These are phyloP conservation scores for Trypanosoma boissoni DNA, from an alignment of 208 protist genomes.

Conservation along the genomic window DNA sequence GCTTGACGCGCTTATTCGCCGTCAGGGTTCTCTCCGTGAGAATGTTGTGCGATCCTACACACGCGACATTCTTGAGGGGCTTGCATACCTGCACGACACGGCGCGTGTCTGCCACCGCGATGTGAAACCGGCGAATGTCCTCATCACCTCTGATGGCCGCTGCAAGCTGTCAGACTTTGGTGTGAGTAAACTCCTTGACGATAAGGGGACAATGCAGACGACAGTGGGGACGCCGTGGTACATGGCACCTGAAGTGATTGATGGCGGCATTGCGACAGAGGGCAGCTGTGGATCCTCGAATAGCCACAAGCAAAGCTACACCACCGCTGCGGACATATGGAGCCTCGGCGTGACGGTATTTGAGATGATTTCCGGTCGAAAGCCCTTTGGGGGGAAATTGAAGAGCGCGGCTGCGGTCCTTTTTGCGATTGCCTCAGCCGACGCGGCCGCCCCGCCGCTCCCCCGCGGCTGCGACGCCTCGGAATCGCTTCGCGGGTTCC, in stretches of 20 bases:
- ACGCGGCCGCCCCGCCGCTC: conserved; percentile 46
- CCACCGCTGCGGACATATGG: conserved; percentile 81
- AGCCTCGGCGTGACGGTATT: conserved; percentile 80
- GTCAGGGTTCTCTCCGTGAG: conserved; percentile 63
- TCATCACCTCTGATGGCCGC: conserved; percentile 77
- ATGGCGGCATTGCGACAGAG: conserved; percentile 29
- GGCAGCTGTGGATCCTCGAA: background rate
- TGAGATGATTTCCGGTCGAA: conserved; percentile 77
- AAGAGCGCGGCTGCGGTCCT: conserved; percentile 65
- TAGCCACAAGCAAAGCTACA: conserved; percentile 38
- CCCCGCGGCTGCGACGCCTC: conserved; percentile 44
- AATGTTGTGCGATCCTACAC: conserved; percentile 69
- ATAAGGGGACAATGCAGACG: conserved; percentile 50
- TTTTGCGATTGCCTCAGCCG: conserved; percentile 57
- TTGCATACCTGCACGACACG: conserved; percentile 80
- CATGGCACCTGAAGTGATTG: conserved; percentile 91
- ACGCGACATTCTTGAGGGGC: conserved; percentile 67
- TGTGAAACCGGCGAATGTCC: conserved; percentile 90
- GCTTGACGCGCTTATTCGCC: conserved; percentile 63
- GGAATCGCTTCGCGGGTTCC: conserved; percentile 44
- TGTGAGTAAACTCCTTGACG: conserved; percentile 57
- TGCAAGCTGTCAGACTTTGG: conserved; percentile 92
- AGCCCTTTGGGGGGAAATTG: conserved; percentile 64
- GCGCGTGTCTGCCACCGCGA: conserved; percentile 88
- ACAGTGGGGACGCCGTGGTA: conserved; percentile 90